Base-by-base conservation (phyloP, 148 eudicot genomes). In the Nepenthes mirabilis region DNA sequence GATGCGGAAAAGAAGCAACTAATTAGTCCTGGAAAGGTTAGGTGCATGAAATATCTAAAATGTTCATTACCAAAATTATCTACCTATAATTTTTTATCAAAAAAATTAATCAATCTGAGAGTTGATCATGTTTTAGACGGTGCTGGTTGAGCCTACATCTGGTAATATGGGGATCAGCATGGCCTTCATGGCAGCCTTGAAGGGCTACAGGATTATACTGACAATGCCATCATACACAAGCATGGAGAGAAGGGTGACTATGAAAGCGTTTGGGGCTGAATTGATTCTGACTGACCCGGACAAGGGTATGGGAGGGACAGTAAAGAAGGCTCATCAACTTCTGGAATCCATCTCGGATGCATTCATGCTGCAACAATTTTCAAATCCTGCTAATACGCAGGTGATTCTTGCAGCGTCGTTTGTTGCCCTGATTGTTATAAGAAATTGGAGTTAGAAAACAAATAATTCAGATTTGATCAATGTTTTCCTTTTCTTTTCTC, bases 141-240 rank as follows among this genome's bases (percentile, higher is more conserved):
- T 83, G 61, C 59, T 93, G 85, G 88, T 93, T 23, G 98, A 93
- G 80, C 98, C 98, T 1, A 93, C 98, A 60, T 93, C 98, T 23
- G 98, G 98, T 6, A 93, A 93, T 65, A 93, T 93, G 98, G 98
- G 98, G 34, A 93, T 93, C 35, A 93, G 98, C 70, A 75, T 93
- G 95, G 98, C 98, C 3, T 93, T 93, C 73, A 88, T 93, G 82
- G 96, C 98, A 0, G 89, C 98, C 2, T 69, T 93, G 80, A 93
- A 84, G 78, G 98, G 98, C 2, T 83, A 85, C 83, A 93, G 83
- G 68, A 88, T 88, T 94, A 82, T 88, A 1, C 65, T 93, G 65
- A 93, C 98, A 6, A 93, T 93, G 98, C 98, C 98, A 10, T 88
- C 98, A 1, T 93, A 86, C 79, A 93, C 96, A 1, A 93, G 98